phyloP scores from a whole-genome alignment of 129 eudicot species.

The Chrysanthemum lavandulifolium region DNA sequence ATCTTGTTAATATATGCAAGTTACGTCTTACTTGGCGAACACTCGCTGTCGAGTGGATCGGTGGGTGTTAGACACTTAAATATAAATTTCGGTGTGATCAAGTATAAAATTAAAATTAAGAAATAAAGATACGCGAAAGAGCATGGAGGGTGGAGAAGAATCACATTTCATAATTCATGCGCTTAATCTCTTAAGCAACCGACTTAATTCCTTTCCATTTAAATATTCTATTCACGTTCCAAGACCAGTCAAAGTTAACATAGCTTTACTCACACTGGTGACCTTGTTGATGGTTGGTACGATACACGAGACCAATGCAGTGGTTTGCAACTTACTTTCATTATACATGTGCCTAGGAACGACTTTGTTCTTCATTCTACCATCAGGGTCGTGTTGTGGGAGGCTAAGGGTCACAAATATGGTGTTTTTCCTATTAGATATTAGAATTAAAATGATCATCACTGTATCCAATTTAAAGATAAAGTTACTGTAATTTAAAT shows the following conservation, averaged over 20 bases:
- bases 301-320: conserved; percentile 16
- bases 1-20: neutral
- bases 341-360: conserved; percentile 31
- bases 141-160: neutral
- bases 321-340: conserved; percentile 19
- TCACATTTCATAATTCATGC: neutral
- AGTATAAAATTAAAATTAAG: neutral
- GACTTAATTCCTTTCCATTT: neutral
- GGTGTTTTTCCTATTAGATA: too few species aligned
- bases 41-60: neutral
- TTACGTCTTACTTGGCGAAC: neutral
- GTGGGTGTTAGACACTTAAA: neutral
- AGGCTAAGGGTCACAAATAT: conserved; percentile 27
- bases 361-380: conserved; percentile 30
- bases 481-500: too few species aligned
- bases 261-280: conserved; percentile 2
- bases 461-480: too few species aligned
- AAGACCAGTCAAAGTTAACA: neutral
- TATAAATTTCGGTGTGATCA: conserved; percentile 1
- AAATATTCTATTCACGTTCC: neutral
- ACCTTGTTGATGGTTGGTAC: conserved; percentile 3
- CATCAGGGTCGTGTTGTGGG: conserved; percentile 30
- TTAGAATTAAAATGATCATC: too few species aligned
- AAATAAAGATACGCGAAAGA: neutral
- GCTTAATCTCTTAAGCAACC: conserved; percentile 11